Base-by-base conservation (phyloP, 139 green algal genomes). In the Coelastrella sp. region DNA sequence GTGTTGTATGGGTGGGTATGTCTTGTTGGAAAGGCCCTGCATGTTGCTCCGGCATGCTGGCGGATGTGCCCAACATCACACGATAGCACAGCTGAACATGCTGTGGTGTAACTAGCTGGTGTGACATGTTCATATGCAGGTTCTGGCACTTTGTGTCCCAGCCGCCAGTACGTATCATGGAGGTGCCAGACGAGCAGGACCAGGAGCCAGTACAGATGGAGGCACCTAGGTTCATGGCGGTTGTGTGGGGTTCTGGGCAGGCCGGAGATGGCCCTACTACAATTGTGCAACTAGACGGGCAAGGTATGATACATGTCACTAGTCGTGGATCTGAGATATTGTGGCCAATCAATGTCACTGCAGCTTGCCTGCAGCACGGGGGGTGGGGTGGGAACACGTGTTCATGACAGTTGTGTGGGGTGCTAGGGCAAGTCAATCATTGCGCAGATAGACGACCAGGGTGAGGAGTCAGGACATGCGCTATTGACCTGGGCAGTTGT, bases 331-430 rank as follows among this genome's bases (percentile, higher is more conserved):
- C n/a, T n/a, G n/a, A n/a, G n/a, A n/a, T n/a, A n/a, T n/a, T n/a
- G n/a, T n/a, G n/a, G n/a, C n/a, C n/a, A n/a, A n/a, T n/a, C n/a
- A n/a, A n/a, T n/a, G n/a, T n/a, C n/a, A n/a, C n/a, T n/a, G n/a
- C n/a, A n/a, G n/a, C n/a, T n/a, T n/a, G n/a, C n/a, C n/a, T n/a
- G n/a, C n/a, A n/a, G n/a, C n/a, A n/a, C n/a, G n/a, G n/a, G n/a
- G n/a, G n/a, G n/a, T n/a, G n/a, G n/a, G n/a, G n/a, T n/a, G n/a
- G n/a, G n/a, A n/a, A n/a, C n/a, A n/a, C n/a, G n/a, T n/a, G n/a
- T n/a, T n/a, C n/a, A n/a, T n/a, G n/a, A n/a, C n/a, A 17, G 94
- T 87, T 6, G 88, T 91, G 20, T 98, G 96, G 94, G 96, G 96
- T 2, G 58, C 90, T 13, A 47, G 96, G 96, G 5, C 73, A 82